Percentiles rank a stretch among this genome's conserved stretches.
Evolutionary conservation across 139 green algal species (phyloP).

Genomic region (Yamagishiella unicocca): DNA sequence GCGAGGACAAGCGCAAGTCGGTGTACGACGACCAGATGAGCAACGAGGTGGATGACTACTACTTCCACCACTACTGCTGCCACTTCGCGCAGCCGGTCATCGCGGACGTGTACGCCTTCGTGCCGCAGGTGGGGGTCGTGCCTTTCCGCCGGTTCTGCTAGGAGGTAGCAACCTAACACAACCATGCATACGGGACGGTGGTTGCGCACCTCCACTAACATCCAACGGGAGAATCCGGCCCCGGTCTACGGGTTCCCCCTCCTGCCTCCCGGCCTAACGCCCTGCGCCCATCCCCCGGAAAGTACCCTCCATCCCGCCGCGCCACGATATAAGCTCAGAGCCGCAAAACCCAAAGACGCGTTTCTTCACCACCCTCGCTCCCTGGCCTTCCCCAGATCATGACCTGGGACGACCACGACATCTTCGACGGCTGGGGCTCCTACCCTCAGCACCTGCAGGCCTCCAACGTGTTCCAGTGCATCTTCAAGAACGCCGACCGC

Average conservation of each 20-base stretch:
- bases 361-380: not conserved
- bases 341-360: too few species aligned
- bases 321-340: too few species aligned
- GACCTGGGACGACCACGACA: conserved; percentile 60
- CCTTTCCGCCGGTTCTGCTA: too few species aligned
- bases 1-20: too few species aligned
- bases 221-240: too few species aligned
- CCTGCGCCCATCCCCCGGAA: too few species aligned
- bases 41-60: conserved; percentile 23
- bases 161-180: too few species aligned
- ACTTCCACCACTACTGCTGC: conserved; percentile 52
- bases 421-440: conserved; percentile 66
- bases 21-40: not conserved
- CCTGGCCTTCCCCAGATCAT: conserved; percentile 33
- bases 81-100: conserved; percentile 35
- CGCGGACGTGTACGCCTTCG: conserved; percentile 9
- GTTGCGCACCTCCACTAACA: too few species aligned
- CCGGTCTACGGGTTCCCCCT: too few species aligned
- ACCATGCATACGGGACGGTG: too few species aligned
- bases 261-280: too few species aligned
- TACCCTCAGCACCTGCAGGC: conserved; percentile 52
- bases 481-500: conserved; percentile 55
- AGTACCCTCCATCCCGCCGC: too few species aligned
- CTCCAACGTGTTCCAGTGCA: conserved; percentile 72
- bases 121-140: conserved; percentile 36